These are phyloP conservation scores for Anisodus acutangulus DNA, from an alignment of 257 asterid genomes.

Conservation along the genomic window DNA sequence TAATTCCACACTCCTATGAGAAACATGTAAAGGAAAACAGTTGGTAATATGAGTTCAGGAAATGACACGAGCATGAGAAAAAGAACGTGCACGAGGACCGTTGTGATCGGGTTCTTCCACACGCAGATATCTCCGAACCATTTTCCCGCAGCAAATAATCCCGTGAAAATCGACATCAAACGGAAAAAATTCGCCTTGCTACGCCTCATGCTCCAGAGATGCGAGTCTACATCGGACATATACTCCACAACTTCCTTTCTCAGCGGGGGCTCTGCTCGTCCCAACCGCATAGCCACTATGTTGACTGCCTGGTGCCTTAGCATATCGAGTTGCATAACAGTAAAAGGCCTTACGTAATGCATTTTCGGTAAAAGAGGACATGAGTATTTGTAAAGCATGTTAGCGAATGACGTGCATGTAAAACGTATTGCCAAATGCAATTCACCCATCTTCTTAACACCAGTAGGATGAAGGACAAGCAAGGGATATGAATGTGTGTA, in stretches of 20 bases:
- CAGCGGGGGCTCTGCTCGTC: conserved; percentile 84
- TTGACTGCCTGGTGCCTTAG: conserved; percentile 84
- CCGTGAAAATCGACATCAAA: conserved; percentile 75
- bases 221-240: conserved; percentile 90
- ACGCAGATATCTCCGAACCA: conserved; percentile 78
- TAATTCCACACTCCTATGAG: conserved; percentile 88
- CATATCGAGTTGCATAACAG: conserved; percentile 82
- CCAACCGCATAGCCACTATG: conserved; percentile 76
- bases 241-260: conserved; percentile 86
- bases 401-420: conserved; percentile 70
- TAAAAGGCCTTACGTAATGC: conserved; percentile 86
- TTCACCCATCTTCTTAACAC: conserved; percentile 94
- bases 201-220: conserved; percentile 92
- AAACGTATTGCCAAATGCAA: conserved; percentile 81
- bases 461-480: conserved; percentile 78
- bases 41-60: conserved; percentile 83
- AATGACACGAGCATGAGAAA: conserved; percentile 81
- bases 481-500: conserved; percentile 89
- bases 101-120: conserved; percentile 89
- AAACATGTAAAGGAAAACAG: conserved; percentile 84
- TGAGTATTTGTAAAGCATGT: conserved; percentile 76
- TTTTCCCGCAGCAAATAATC: conserved; percentile 69
- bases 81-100: conserved; percentile 75
- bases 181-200: conserved; percentile 95
- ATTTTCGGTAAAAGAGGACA: conserved; percentile 76